Evolutionary conservation across 2,329 filamentous ascomycete species (phyloP), one percentile per base, ranked within the genome.

Genomic region (Chaetomiaceae sp.): DNA sequence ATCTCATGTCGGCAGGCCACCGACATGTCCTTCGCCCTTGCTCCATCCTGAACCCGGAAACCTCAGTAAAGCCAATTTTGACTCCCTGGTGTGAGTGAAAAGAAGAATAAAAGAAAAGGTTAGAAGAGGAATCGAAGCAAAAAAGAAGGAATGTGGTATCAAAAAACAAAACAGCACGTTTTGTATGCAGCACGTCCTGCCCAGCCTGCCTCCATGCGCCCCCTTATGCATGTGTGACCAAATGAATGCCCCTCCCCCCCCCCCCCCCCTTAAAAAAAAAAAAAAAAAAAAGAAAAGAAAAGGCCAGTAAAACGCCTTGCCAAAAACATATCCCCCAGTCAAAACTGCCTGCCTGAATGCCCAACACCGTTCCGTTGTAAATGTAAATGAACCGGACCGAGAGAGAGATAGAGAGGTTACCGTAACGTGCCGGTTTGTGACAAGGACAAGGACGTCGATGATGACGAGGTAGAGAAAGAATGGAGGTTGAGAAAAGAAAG

Each of bases 61-160:
- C n/a, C n/a, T n/a, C n/a, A n/a, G n/a, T n/a, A 49, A 25, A 23
- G 5, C 20, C 18, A 41, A 42, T 25, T 16, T 13, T 33, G 20
- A n/a, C n/a, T n/a, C n/a, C n/a, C n/a, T n/a, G n/a, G n/a, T n/a
- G n/a, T n/a, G n/a, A n/a, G n/a, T 29, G 2, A 0, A 10, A 41
- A 27, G 9, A 30, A 14, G 11, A 21, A 33, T 2, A 43, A 34
- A 11, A 18, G 40, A 41, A 51, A 44, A 37, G 29, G 21, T 20
- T 7, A 44, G 27, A 51, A 16, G 25, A 50, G 41, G 9, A 33
- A 30, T 18, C 42, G 16, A 20, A 21, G n/a, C 49, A 41, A n/a
- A 43, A 37, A 38, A 49, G 44, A 54, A 46, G 44, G 55, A 54
- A 53, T 41, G 44, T 57, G 54, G 51, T 54, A 54, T 57, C 46